These are phyloP conservation scores for Botrytis pseudocinerea DNA, from an alignment of 2,329 filamentous ascomycete species.

Conservation along the genomic window DNA sequence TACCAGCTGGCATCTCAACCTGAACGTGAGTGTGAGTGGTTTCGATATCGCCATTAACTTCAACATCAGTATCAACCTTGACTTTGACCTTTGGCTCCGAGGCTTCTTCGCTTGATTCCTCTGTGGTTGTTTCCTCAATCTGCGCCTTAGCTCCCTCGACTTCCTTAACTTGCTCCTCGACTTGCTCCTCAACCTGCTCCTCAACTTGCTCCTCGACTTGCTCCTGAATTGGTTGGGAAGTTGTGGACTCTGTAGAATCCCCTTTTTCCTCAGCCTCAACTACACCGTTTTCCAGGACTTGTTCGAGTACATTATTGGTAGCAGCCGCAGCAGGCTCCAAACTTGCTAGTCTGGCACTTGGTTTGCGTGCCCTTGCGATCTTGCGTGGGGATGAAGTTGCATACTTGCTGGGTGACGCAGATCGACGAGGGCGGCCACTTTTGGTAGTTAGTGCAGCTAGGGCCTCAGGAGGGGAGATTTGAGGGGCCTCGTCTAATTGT, in stretches of 20 bases:
- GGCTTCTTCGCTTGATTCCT: slow-evolving; percentile 30
- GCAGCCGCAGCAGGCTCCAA: slow-evolving; percentile 50
- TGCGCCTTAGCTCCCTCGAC: slow-evolving; percentile 29
- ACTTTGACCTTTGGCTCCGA: slow-evolving; percentile 65
- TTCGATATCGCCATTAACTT: slow-evolving; percentile 58
- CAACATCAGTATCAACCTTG: slow-evolving; percentile 65
- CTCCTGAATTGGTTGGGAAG: neutral
- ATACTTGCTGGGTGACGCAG: slow-evolving; percentile 53
- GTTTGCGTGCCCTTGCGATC: slow-evolving; percentile 36
- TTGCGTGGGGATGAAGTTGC: slow-evolving; percentile 56
- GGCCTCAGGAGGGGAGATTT: slow-evolving; percentile 17
- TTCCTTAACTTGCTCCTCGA: neutral
- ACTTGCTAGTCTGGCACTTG: slow-evolving; percentile 48
- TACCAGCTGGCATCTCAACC: slow-evolving; percentile 70
- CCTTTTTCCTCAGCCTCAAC: slow-evolving; percentile 30
- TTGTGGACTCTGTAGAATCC: slow-evolving; percentile 11
- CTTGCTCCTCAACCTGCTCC: neutral
- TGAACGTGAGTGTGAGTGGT: slow-evolving; percentile 72
- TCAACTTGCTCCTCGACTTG: neutral
- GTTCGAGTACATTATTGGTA: slow-evolving; percentile 46
- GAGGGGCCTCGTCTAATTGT: slow-evolving; percentile 11
- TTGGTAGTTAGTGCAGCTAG: slow-evolving; percentile 39
- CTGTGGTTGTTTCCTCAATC: slow-evolving; percentile 22
- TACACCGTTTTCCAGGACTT: slow-evolving; percentile 48
- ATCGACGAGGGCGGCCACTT: slow-evolving; percentile 55